phyloP scores from a whole-genome alignment of 768 basidiomycete species.

The Roridomyces roridus region DNA sequence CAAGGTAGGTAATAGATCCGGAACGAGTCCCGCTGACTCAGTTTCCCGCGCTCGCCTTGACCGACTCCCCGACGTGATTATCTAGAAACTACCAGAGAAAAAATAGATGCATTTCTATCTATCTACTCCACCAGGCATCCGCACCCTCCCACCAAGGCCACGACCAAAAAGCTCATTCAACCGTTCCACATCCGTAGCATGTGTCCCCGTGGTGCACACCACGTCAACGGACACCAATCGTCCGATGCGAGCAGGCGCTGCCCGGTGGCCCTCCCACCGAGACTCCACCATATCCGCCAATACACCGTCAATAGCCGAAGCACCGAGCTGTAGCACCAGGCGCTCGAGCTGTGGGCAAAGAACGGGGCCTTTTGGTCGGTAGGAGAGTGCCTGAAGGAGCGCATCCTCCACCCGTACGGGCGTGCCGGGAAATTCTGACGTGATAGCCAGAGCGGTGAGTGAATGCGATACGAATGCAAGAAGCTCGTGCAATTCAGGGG shows the following conservation, averaged over 20 bases:
- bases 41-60: too few species aligned
- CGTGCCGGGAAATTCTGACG: constrained; percentile 19
- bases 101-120: too few species aligned
- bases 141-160: constrained; percentile 7
- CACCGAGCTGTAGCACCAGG: constrained; percentile 14
- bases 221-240: constrained; percentile 1
- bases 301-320: constrained; percentile 10
- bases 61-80: too few species aligned
- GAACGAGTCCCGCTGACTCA: too few species aligned
- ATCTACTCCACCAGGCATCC: not conserved
- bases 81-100: too few species aligned
- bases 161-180: constrained; percentile 1
- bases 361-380: not conserved
- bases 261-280: constrained; percentile 9
- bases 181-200: not conserved
- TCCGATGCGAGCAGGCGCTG: constrained; percentile 12
- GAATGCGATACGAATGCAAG: constrained; percentile 9
- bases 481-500: constrained; percentile 3
- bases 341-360: constrained; percentile 19
- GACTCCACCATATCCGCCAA: constrained; percentile 15
- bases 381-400: constrained; percentile 7
- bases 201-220: constrained; percentile 11
- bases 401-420: constrained; percentile 9
- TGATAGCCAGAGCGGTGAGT: constrained; percentile 11
- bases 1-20: too few species aligned